Evolutionary conservation across 441 rosid species (phyloP).

Genomic region (Sinapis alba): DNA sequence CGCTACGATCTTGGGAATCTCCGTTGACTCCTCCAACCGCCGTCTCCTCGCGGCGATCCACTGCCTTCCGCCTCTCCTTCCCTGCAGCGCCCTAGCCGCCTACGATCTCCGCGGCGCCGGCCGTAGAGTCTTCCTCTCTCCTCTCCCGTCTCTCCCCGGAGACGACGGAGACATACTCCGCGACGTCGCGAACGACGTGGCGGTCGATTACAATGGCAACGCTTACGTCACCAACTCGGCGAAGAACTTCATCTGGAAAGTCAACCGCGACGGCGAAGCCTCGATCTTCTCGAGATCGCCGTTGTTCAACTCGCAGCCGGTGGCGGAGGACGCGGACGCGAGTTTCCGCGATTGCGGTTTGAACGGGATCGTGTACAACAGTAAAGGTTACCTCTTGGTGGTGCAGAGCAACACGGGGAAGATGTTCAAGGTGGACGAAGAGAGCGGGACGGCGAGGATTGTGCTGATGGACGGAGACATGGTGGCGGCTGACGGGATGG

Average conservation of each 20-base stretch:
- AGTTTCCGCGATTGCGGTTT: conserved; percentile 55
- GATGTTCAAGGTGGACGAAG: conserved; percentile 84
- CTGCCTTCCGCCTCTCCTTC: conserved; percentile 54
- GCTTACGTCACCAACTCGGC: conserved; percentile 80
- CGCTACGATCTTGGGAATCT: conserved; percentile 57
- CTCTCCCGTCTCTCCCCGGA: conserved; percentile 45
- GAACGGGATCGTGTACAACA: conserved; percentile 75
- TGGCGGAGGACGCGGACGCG: conserved; percentile 37
- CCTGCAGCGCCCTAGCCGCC: conserved; percentile 80
- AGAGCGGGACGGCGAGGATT: conserved; percentile 61
- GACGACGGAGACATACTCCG: conserved; percentile 33
- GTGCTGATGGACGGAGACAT: conserved; percentile 58
- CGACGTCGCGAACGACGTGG: conserved; percentile 67
- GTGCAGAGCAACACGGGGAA: conserved; percentile 87
- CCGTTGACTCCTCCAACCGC: conserved; percentile 56
- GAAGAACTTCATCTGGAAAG: conserved; percentile 82
- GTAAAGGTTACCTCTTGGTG: conserved; percentile 78
- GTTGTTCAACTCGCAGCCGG: conserved; percentile 46
- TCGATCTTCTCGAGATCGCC: conserved; percentile 70
- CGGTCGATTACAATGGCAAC: conserved; percentile 76
- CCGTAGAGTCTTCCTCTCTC: conserved; percentile 63
- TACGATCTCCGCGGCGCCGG: conserved; percentile 63
- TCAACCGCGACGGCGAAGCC: conserved; percentile 56
- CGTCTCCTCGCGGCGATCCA: conserved; percentile 72
- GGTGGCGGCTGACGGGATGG: conserved; percentile 60